Base-by-base conservation (phyloP, 352 stramenopile genomes). In the Phytophthora quininea region DNA sequence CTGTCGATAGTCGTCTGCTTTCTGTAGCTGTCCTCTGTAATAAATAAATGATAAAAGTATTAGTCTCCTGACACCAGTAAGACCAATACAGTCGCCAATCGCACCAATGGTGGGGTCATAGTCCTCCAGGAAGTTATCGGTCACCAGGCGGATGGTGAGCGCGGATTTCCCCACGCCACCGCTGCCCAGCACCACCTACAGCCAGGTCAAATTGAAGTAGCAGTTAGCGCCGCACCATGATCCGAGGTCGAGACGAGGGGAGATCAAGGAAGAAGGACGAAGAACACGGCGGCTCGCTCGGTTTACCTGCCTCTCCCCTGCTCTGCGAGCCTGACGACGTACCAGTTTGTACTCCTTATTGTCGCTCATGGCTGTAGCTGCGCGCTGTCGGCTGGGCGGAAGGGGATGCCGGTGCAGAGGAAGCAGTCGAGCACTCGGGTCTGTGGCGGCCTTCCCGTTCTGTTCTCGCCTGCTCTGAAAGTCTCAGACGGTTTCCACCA, bases 41-140 rank as follows among this genome's bases (percentile, higher is more conserved):
- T 29, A 29, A 49, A 8, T 14, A 14, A 43, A 43, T 14, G 12
- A 43, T 43, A 43, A 46, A 46, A 46, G 11, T 24, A 5, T 4
- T 46, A 5, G 19, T 14, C 4, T 10, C 19, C 3, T 24, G 4
- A 46, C 9, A 5, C 14, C 3, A 15, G 9, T 42, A 66, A 38
- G 30, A 45, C 19, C 42, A 31, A 7, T 33, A 40, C 14, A 43
- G 27, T 12, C 45, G 15, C 40, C 10, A 37, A 14, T 62, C 77
- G 57, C 66, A 93, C 88, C 88, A 66, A 97, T 96, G 31, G 91
- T 97, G 30, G 91, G 91, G 72, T 97, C 91, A 82, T 96, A 97
- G 76, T 97, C 90, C 67, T 97, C 89, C n/a, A 97, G 73, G 66
- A 97, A 97, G 71, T 96, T 95, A 66, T 97, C 91, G 14, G 88